Percentiles rank a stretch among this genome's conserved stretches.
These are phyloP conservation scores for Musa itinerans DNA, from an alignment of 176 grass and related monocot species.

Conservation along the genomic window DNA sequence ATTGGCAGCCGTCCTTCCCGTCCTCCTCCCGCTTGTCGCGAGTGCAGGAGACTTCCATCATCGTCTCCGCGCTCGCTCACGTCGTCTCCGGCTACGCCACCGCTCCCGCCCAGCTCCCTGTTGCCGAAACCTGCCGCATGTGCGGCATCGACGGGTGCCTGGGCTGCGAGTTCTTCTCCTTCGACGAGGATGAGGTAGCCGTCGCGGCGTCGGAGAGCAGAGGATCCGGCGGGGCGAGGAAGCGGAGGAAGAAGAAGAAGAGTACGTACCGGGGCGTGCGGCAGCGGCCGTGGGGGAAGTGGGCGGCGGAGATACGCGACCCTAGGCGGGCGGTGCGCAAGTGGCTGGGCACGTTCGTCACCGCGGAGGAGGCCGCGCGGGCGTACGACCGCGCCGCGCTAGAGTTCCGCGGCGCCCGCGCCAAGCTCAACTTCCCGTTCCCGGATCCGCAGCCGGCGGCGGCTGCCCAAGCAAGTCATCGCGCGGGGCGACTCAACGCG, in stretches of 20 bases:
- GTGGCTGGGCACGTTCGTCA: conserved; percentile 24
- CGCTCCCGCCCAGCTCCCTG: conserved; percentile 29
- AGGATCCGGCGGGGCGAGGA: not conserved
- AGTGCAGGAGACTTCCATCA: conserved; percentile 51
- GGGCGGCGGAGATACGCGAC: conserved; percentile 23
- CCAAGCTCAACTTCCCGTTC: conserved; percentile 40
- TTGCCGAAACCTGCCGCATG: conserved; percentile 18
- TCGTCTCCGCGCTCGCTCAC: conserved; percentile 54
- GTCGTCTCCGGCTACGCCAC: conserved; percentile 57
- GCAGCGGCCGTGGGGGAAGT: conserved; percentile 21
- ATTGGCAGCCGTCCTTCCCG: not conserved
- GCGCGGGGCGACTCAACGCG: too few species aligned
- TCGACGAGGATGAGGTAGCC: not conserved
- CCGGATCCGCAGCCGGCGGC: conserved; percentile 7
- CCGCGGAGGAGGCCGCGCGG: not conserved
- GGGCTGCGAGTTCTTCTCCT: conserved; percentile 44
- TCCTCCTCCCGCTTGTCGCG: conserved; percentile 12
- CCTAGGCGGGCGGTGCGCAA: conserved; percentile 14
- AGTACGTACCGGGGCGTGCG: conserved; percentile 18
- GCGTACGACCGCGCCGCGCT: conserved; percentile 17
- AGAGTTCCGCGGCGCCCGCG: conserved; percentile 16
- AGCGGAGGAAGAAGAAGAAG: not conserved
- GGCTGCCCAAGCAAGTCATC: too few species aligned
- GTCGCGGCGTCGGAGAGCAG: not conserved
- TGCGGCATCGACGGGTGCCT: conserved; percentile 63